Percentiles rank a stretch among this genome's conserved stretches.
phyloP scores from a whole-genome alignment of 2,329 filamentous ascomycete species.

The Trichoderma sp. region DNA sequence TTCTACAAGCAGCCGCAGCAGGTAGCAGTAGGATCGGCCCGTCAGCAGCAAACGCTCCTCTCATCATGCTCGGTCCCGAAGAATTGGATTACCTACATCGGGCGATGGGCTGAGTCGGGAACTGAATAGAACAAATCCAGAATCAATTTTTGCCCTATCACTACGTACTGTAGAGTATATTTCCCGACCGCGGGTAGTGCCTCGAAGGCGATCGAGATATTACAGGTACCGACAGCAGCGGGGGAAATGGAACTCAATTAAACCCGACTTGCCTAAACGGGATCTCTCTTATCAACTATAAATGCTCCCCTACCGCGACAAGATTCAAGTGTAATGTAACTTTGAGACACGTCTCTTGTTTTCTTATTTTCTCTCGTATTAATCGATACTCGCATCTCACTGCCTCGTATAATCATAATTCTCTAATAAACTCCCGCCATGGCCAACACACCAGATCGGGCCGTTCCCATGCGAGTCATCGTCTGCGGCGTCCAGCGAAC shows the following conservation, averaged over 20 bases:
- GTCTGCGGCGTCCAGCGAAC: slow-evolving; percentile 44
- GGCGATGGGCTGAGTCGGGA: not conserved
- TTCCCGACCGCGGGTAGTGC: not conserved
- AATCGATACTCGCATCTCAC: not conserved
- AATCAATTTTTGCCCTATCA: not conserved
- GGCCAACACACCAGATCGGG: slow-evolving; percentile 32
- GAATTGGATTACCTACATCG: not conserved
- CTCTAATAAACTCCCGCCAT: not conserved
- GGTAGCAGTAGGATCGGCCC: not conserved
- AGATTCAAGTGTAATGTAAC: not conserved
- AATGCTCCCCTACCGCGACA: not conserved
- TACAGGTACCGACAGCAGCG: no score
- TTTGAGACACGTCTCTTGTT: not conserved
- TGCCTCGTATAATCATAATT: not conserved
- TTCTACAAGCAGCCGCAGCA: not conserved
- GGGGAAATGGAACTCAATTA: not conserved
- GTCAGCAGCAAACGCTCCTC: not conserved
- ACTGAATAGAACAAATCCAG: no score
- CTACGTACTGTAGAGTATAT: not conserved
- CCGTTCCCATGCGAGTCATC: slow-evolving; percentile 45
- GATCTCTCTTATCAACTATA: not conserved
- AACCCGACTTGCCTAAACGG: not conserved
- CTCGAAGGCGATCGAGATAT: not conserved
- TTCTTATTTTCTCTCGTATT: not conserved
- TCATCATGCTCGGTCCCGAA: not conserved